Base-by-base conservation (phyloP, 805 yeast species). In the Candida taoyuanica region DNA sequence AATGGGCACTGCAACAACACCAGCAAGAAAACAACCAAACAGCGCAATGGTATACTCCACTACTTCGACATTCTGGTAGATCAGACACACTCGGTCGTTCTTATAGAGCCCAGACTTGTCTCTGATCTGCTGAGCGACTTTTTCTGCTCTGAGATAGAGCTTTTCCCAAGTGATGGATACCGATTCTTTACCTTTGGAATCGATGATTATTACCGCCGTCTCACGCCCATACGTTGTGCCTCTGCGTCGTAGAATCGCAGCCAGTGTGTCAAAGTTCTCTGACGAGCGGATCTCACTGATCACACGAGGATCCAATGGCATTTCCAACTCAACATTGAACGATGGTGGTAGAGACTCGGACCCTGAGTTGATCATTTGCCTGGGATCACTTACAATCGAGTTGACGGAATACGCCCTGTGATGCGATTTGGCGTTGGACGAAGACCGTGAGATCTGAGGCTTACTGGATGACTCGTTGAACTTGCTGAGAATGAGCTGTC, bases 1-100 rank as follows among this genome's bases (percentile, higher is more conserved):
- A 29, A 93, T 78, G 0, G 98, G 98, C 5, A 93, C 91, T 0
- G 98, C 98, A 3, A 93, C 89, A 32, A 87, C 83, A 2, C 95
- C 96, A 1, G 97, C 95, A 40, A 91, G 66, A 48, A 91, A 85
- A 56, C 97, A 89, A 6, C 96, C 98, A 58, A 87, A 74, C 16
- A 93, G 59, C 0, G 98, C 94, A 2, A 85, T 76, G 0, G 85
- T 74, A 57, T 89, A 91, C 46, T 93, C 98, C 11, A 85, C 72
- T 3, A 85, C 78, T 59, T 93, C 98, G 21, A 73, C 72, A 41
- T 82, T 87, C 50, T 85, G 87, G 56, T 88, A 93, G 49, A 94
- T 73, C 30, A 93, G 65, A 23, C 86, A 76, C 0, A 91, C 95
- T 25, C 95, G 72, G 56, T 87, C 96, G 50, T 85, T 87, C 24